phyloP scores from a whole-genome alignment of 1,139 yeast species.

The Pichia sorboxylosa region DNA sequence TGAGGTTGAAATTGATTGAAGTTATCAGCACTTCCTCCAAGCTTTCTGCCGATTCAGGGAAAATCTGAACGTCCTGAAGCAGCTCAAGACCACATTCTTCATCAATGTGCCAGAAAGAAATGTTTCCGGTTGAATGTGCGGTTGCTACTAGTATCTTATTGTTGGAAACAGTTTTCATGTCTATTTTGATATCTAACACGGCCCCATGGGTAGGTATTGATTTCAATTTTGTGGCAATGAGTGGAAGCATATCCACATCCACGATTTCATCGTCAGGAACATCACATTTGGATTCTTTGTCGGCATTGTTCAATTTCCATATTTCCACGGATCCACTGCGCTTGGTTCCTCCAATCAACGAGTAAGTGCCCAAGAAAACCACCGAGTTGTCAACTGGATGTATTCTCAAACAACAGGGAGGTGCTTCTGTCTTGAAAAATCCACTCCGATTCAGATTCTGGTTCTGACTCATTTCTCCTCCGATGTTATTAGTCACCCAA shows the following conservation, averaged over 20 bases:
- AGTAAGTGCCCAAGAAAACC: conserved; percentile 63
- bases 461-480: too few relatives aligned
- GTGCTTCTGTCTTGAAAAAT: conserved; percentile 36
- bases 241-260: conserved; percentile 6
- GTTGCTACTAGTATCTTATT: conserved; percentile 39
- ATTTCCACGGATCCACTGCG: conserved; percentile 71
- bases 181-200: conserved; percentile 61
- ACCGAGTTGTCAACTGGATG: conserved; percentile 41
- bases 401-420: conserved; percentile 72
- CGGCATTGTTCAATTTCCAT: conserved; percentile 25
- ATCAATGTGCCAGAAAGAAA: conserved; percentile 46
- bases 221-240: conserved; percentile 18
- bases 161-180: conserved; percentile 28
- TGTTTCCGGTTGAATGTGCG: conserved; percentile 73
- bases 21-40: conserved; percentile 38
- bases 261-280: conserved; percentile 13
- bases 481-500: too few relatives aligned
- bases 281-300: not conserved
- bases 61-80: conserved; percentile 27
- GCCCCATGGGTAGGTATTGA: conserved; percentile 41
- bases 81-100: conserved; percentile 15
- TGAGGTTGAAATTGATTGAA: conserved; percentile 51
- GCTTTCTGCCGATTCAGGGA: conserved; percentile 25
- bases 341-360: conserved; percentile 46
- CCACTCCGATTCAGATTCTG: conserved; percentile 6